phyloP scores from a whole-genome alignment of 306 rosid species.

The Senna tora region DNA sequence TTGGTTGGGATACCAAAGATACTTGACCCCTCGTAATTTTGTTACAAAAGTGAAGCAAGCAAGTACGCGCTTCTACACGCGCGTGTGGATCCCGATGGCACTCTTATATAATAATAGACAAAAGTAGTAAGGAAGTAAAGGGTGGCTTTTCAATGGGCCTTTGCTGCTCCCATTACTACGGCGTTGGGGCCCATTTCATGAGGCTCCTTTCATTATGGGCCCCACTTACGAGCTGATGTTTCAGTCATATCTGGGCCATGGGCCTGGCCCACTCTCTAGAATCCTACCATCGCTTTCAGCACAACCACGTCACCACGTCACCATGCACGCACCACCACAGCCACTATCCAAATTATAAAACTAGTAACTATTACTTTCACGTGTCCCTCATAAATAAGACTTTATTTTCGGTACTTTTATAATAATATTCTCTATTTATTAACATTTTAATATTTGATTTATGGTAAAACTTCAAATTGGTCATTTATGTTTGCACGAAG shows the following conservation, averaged over 20 bases:
- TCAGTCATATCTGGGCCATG: not conserved
- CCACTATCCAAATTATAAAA: not conserved
- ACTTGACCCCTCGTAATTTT: no score
- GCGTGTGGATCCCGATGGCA: not conserved
- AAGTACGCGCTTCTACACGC: not conserved
- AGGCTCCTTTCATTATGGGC: not conserved
- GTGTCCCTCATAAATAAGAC: not conserved
- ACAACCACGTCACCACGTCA: not conserved
- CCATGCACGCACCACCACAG: constrained; percentile 14
- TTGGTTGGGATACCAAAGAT: no score
- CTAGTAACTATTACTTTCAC: not conserved
- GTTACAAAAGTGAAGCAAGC: no score
- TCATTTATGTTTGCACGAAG: no score
- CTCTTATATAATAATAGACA: not conserved
- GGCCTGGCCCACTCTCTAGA: not conserved
- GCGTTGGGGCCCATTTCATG: not conserved
- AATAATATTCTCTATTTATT: no score
- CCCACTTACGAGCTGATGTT: not conserved
- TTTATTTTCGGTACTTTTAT: no score
- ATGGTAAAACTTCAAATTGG: no score
- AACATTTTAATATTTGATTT: no score
- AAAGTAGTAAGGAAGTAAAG: not conserved
- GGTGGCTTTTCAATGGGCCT: constrained; percentile 9
- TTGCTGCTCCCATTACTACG: not conserved
- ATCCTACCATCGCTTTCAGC: constrained; percentile 4